Base-by-base conservation (phyloP, 2,329 filamentous ascomycete species). In the Xylariaceae sp. region DNA sequence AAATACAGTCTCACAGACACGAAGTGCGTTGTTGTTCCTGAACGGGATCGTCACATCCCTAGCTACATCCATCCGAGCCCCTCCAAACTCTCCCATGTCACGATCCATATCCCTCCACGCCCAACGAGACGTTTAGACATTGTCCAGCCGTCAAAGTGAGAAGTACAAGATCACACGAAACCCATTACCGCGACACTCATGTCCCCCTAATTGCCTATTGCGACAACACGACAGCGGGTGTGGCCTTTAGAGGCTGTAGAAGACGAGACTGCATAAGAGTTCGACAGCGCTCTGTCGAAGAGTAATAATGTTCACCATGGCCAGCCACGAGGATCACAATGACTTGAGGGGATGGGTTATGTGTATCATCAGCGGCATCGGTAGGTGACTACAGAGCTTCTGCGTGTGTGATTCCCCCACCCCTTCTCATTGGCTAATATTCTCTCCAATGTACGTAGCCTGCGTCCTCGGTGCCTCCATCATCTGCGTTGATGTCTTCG, bases 301-400 rank as follows among this genome's bases (percentile, higher is more conserved):
- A 28, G 22, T 28, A 54, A 57, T 50, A 28, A 34, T 28, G 43
- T 60, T 57, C 60, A 66, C 63, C 67, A 79, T 78, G 73, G 68
- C 69, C 48, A 60, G 59, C 50, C 62, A 60, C 46, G 70, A 63
- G 34, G 66, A 88, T 59, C 80, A 84, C 68, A 94, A 93, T 75
- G 93, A 97, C 75, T 87, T 87, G 57, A 84, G 91, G 58, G 93
- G 94, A 64, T 97, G 93, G 93, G 87, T 97, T 62, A 90, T 97
- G 88, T 86, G 80, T 65, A 78, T 91, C 59, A 90, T 92, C 71
- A 96, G 91, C 66, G 84, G 91, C 49, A 72, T 84, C 57, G 83
- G 83, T 86, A 63, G 52, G 80, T 76, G 53, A 60, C 55, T 48
- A 53, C 7, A 28, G 7, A 28, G 22, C 22, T 31, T 18, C 50